Evolutionary conservation across 1,284 basidiomycete species (phyloP), one percentile per base, ranked within the genome.

Genomic region (Sphagnurus paluster): DNA sequence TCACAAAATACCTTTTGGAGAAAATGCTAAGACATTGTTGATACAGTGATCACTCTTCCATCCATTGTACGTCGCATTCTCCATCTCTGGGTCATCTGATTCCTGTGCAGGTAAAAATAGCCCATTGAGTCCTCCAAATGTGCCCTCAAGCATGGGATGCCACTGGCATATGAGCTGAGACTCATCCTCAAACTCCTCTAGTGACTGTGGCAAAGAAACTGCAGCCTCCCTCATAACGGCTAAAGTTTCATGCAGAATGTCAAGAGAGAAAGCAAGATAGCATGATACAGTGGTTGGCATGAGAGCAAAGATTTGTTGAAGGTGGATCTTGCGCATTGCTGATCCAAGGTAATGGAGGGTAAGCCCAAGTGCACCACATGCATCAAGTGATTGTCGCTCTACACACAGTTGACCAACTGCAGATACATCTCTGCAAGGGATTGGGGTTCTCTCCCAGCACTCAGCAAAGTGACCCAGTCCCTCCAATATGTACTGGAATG

Each of bases 361-460:
- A 0, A 78, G 65, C 0, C 75, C 74, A 2, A 79, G 64, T 0
- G 68, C 75, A 13, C 76, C 73, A 11, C 57, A 60, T 14, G 71
- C 70, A 66, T 75, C 68, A 16, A 79, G 61, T 0, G 41, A 48
- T 0, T 32, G 23, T 2, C 14, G 5, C 2, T 32, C 37, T 23
- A n/a, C 72, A 7, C 64, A 59, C 32, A 72, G 63, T 1, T 46
- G 35, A 9, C 65, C 68, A 21, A 8, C 2, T 5, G 42, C 10
- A 9, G 49, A 44, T 0, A 57, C 56, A 53, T 76, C 71, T 16
- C 30, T 17, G 0, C 64, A 60, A 0, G 64, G 63, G 42, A 77
- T 76, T 0, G 69, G 51, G 0, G 42, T 58, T 1, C 43, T 35
- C 24, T 66, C 42, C 74, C 75, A 79, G 0, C 8, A 17, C 0